phyloP scores from a whole-genome alignment of 768 basidiomycete genomes.

The Multifurca ochricompacta region DNA sequence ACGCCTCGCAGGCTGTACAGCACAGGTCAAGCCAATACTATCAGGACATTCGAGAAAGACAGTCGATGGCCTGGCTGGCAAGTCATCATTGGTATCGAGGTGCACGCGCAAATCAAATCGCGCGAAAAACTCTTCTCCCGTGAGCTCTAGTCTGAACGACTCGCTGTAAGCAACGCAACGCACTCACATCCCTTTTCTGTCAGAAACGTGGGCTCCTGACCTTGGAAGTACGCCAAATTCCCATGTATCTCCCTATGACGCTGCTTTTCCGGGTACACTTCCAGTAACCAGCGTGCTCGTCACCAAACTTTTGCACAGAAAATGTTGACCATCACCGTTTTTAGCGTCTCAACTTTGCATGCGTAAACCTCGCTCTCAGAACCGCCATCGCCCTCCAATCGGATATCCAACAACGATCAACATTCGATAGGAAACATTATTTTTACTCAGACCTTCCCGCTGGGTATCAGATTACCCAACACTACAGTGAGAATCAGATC shows the following conservation, averaged over 20 bases:
- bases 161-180: not conserved
- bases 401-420: constrained; percentile 56
- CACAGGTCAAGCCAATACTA: not conserved
- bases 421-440: constrained; percentile 97
- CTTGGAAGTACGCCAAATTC: constrained; percentile 57
- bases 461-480: constrained; percentile 81
- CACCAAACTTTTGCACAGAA: not conserved
- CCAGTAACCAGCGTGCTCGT: constrained; percentile 49
- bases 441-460: constrained; percentile 93
- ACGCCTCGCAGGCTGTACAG: constrained; percentile 1
- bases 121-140: constrained; percentile 83
- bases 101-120: constrained; percentile 90
- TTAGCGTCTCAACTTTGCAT: constrained; percentile 55
- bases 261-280: constrained; percentile 88
- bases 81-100: constrained; percentile 88
- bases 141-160: constrained; percentile 26
- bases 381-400: constrained; percentile 73
- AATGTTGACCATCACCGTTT: not conserved
- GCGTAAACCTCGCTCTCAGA: constrained; percentile 71
- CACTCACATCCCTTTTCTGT: not conserved
- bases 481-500: constrained; percentile 3
- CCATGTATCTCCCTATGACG: constrained; percentile 70
- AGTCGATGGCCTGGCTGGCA: constrained; percentile 77
- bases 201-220: constrained; percentile 38
- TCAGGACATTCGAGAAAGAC: constrained; percentile 20